Percentiles rank a stretch among this genome's conserved stretches.
Conservation (phyloP, 2,329 filamentous ascomycete species). For the Pseudofabraea citricarpa region DNA sequence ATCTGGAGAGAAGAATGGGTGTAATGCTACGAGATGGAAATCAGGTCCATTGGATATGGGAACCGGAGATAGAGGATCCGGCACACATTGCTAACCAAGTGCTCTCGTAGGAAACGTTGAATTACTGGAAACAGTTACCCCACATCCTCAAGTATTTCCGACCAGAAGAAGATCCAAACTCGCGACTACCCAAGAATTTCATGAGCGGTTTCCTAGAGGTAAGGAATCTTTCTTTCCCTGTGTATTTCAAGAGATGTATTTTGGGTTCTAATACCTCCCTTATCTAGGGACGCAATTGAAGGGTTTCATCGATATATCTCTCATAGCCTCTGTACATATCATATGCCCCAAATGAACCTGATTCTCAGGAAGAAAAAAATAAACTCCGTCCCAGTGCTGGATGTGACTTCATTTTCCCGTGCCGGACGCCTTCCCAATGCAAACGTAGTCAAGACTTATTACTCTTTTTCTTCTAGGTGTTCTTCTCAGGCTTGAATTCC, state of each 20-base stretch:
- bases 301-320: constrained; percentile 10
- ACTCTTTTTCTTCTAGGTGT: too few relatives aligned
- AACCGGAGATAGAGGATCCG: too few relatives aligned
- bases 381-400: constrained; percentile 13
- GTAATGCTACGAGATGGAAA: too few relatives aligned
- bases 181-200: constrained; percentile 80
- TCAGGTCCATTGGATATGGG: too few relatives aligned
- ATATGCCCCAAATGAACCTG: constrained; percentile 22
- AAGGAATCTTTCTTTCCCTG: too few relatives aligned
- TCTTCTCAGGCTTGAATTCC: constrained; percentile 3
- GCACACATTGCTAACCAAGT: neutral
- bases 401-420: too few relatives aligned
- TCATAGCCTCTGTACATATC: constrained; percentile 29
- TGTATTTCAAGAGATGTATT: too few relatives aligned
- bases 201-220: constrained; percentile 92
- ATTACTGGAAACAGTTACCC: constrained; percentile 97
- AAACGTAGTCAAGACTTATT: too few relatives aligned
- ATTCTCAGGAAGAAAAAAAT: too few relatives aligned
- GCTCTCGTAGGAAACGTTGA: constrained; percentile 78
- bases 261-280: neutral
- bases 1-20: neutral
- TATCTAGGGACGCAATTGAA: constrained; percentile 26
- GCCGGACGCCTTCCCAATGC: too few relatives aligned
- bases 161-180: constrained; percentile 72
- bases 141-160: constrained; percentile 98